These are phyloP conservation scores for Wolfiporia cocos DNA, from an alignment of 1,284 basidiomycete genomes.

Conservation along the genomic window DNA sequence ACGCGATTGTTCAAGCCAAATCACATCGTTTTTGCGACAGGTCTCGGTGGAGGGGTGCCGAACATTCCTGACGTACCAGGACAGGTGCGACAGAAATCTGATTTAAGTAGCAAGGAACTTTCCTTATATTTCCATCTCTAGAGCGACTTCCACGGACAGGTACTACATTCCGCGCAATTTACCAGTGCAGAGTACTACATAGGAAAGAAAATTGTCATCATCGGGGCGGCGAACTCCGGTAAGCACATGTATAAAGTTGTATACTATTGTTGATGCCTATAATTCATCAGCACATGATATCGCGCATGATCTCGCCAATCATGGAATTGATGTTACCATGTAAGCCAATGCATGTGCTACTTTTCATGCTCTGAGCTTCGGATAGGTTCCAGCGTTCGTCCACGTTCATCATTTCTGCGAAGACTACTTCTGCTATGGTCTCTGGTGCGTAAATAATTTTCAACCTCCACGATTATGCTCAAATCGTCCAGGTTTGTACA, in stretches of 20 bases:
- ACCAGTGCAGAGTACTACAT: slow-evolving; percentile 28
- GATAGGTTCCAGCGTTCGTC: slow-evolving; percentile 1
- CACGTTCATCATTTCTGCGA: too few relatives aligned
- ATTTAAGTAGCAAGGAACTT: too few relatives aligned
- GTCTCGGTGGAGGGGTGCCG: slow-evolving; percentile 29
- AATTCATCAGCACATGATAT: slow-evolving; percentile 4
- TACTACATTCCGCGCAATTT: slow-evolving; percentile 35
- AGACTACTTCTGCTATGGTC: too few relatives aligned
- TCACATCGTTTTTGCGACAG: slow-evolving; percentile 29
- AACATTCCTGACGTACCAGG: slow-evolving; percentile 27
- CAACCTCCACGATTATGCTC: too few relatives aligned
- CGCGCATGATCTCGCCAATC: slow-evolving; percentile 1
- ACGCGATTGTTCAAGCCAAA: background rate
- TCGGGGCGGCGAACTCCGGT: slow-evolving; percentile 34
- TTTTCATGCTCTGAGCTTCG: background rate
- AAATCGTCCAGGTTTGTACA: background rate
- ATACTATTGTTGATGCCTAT: background rate
- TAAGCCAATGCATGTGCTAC: background rate
- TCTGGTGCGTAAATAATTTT: too few relatives aligned
- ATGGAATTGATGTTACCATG: slow-evolving; percentile 4
- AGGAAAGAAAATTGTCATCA: slow-evolving; percentile 38
- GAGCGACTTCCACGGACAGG: slow-evolving; percentile 2
- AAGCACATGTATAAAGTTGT: slow-evolving; percentile 20
- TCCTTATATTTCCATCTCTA: background rate
- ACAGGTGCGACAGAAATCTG: slow-evolving; percentile 6